phyloP scores from a whole-genome alignment of 2,329 filamentous ascomycete genomes.

The Xylaria sp. region DNA sequence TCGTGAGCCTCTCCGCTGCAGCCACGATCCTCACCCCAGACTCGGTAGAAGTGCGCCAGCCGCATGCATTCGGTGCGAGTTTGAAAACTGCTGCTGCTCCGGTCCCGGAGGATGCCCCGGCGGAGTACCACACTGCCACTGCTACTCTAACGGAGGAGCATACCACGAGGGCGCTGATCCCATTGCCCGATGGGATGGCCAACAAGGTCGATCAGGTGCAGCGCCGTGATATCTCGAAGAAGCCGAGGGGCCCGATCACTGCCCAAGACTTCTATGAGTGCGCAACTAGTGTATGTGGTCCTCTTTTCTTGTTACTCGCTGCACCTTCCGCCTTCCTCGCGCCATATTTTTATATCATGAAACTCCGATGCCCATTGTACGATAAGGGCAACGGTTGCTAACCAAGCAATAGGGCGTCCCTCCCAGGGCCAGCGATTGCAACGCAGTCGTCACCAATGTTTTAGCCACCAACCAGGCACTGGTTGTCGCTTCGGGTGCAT shows the following conservation, averaged over 20 bases:
- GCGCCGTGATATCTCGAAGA: slow-evolving; percentile 35
- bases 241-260: slow-evolving; percentile 40
- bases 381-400: neutral
- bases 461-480: slow-evolving; percentile 46
- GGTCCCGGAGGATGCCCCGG: slow-evolving; percentile 27
- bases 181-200: no score
- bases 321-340: neutral
- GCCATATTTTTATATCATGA: neutral
- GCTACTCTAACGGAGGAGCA: slow-evolving; percentile 40
- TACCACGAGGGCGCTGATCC: no score
- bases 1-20: slow-evolving; percentile 43
- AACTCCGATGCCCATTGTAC: neutral
- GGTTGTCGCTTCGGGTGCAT: slow-evolving; percentile 48
- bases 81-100: neutral
- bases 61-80: slow-evolving; percentile 31
- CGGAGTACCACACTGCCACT: slow-evolving; percentile 42
- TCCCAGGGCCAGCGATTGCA: slow-evolving; percentile 50
- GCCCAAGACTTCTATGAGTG: slow-evolving; percentile 53
- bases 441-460: slow-evolving; percentile 49
- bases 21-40: slow-evolving; percentile 38
- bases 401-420: slow-evolving; percentile 44
- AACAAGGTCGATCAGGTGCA: slow-evolving; percentile 31
- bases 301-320: neutral
- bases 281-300: slow-evolving; percentile 46
- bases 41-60: slow-evolving; percentile 32